Evolutionary conservation across 305 asterid species (phyloP).

Genomic region (Fraxinus sp.): DNA sequence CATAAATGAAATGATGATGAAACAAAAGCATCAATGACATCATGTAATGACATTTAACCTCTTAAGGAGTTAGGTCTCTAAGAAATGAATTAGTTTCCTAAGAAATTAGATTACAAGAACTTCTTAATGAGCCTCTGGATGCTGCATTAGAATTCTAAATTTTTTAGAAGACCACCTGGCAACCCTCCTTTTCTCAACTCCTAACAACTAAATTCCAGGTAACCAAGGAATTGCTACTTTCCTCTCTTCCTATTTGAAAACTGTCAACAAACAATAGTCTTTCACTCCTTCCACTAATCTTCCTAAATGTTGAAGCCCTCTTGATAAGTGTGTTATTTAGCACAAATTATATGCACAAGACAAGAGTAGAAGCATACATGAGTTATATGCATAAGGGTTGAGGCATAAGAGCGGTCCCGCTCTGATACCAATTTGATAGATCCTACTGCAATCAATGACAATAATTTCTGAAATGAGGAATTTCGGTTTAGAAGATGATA

Average conservation of each 20-base stretch:
- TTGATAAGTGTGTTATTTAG: not conserved
- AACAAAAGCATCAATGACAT: constrained; percentile 6
- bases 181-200: no score
- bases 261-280: not conserved
- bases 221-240: not conserved
- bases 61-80: not conserved
- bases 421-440: no score
- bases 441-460: no score
- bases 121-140: not conserved
- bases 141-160: not conserved
- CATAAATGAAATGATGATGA: constrained; percentile 14
- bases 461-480: no score
- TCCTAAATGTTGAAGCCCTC: not conserved
- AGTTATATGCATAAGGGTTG: not conserved
- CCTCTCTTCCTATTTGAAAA: not conserved
- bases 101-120: not conserved
- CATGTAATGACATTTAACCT: not conserved
- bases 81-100: not conserved
- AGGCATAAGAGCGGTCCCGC: no score
- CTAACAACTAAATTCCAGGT: no score
- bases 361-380: not conserved
- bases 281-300: not conserved
- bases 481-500: no score
- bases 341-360: not conserved
- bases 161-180: not conserved